phyloP scores from a whole-genome alignment of 2,329 filamentous ascomycete genomes.

The Fusarium chuoi region DNA sequence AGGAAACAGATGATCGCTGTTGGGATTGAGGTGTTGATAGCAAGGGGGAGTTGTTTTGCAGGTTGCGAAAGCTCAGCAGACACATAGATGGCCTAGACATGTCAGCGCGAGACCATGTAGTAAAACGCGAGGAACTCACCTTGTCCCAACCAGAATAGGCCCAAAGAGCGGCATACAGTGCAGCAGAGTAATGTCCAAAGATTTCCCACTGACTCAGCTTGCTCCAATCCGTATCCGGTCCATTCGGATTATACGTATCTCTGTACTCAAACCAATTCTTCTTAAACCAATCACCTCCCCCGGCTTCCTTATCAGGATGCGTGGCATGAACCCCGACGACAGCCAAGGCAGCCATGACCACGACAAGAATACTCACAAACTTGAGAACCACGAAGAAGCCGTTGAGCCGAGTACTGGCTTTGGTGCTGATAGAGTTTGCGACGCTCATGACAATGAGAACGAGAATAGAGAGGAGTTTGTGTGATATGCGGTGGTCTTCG shows the following conservation, averaged over 20 bases:
- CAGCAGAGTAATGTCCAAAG: conserved; percentile 68
- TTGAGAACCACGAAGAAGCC: conserved; percentile 66
- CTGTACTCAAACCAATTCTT: conserved; percentile 66
- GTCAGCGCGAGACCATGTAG: rapidly evolving
- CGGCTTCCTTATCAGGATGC: conserved; percentile 51
- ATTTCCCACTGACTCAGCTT: conserved; percentile 65
- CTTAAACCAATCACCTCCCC: conserved; percentile 62
- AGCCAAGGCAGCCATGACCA: conserved; percentile 61
- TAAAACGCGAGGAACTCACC: conserved; percentile 47
- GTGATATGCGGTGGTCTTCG: conserved; percentile 54
- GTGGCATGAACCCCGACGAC: conserved; percentile 56
- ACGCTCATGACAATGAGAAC: conserved; percentile 59
- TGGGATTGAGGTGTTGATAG: conserved; percentile 69
- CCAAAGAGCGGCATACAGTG: conserved; percentile 71
- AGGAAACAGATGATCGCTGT: conserved; percentile 70
- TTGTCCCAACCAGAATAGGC: conserved; percentile 76
- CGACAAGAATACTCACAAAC: conserved; percentile 59
- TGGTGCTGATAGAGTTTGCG: conserved; percentile 67
- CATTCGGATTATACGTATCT: conserved; percentile 61
- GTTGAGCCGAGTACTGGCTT: conserved; percentile 64
- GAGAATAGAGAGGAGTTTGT: conserved; percentile 63
- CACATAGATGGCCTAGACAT: conserved; percentile 62
- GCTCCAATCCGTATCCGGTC: conserved; percentile 60
- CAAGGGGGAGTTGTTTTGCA: conserved; percentile 65
- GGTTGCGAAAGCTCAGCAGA: conserved; percentile 63